Percentiles rank a stretch among this genome's conserved stretches.
These are phyloP conservation scores for Fragaria vesca DNA, from an alignment of 306 rosid species.

Conservation along the genomic window DNA sequence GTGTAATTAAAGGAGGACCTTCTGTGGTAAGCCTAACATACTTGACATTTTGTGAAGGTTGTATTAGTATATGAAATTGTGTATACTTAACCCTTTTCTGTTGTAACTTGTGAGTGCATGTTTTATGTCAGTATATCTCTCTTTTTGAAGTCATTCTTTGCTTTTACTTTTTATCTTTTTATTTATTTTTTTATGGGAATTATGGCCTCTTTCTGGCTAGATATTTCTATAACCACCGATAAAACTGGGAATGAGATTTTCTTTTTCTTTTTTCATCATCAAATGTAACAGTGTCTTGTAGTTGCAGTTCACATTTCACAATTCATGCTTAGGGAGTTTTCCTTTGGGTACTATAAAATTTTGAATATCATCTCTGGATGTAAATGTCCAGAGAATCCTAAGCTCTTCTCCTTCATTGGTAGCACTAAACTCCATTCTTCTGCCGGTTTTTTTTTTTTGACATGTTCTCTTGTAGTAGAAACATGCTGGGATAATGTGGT, in stretches of 20 bases:
- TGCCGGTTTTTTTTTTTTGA: no score
- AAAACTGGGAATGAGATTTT: neutral
- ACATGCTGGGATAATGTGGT: no score
- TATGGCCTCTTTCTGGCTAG: neutral
- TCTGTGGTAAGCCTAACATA: slow-evolving; percentile 65
- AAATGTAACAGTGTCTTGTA: no score
- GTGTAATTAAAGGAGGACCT: slow-evolving; percentile 73
- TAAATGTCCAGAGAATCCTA: neutral
- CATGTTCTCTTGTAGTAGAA: neutral
- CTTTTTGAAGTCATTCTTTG: neutral
- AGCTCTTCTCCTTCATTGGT: neutral
- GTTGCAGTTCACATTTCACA: neutral
- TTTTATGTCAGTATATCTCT: no score
- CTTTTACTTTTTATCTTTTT: no score
- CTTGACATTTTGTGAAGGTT: neutral
- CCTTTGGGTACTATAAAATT: neutral
- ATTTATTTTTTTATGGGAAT: neutral
- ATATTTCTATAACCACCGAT: no score
- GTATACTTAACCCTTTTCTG: no score
- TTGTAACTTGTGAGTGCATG: neutral
- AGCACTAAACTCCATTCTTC: no score
- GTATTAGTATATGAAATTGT: no score
- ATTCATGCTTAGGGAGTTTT: neutral
- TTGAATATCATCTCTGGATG: no score
- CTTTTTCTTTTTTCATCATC: neutral